These are phyloP conservation scores for Penicillium fuscoglaucum DNA, from an alignment of 2,329 filamentous ascomycete genomes.

Conservation along the genomic window DNA sequence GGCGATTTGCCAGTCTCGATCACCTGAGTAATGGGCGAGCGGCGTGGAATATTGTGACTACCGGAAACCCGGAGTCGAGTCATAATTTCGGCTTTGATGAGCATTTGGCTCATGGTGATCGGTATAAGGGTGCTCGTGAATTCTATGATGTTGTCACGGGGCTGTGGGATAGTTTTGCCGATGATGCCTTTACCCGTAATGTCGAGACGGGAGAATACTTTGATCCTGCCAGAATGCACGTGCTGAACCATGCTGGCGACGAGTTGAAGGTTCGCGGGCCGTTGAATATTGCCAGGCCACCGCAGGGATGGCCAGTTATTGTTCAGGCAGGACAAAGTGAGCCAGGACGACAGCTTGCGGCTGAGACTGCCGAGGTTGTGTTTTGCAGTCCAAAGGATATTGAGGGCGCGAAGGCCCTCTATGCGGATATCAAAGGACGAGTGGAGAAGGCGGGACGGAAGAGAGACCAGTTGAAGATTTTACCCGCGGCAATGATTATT, in stretches of 20 bases:
- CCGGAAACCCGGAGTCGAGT: conserved; percentile 53
- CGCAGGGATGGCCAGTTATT: conserved; percentile 58
- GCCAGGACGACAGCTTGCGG: conserved; percentile 53
- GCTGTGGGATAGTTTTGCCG: conserved; percentile 57
- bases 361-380: conserved; percentile 55
- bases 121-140: conserved; percentile 54
- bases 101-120: conserved; percentile 51
- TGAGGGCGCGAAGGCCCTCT: conserved; percentile 49
- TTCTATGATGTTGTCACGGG: conserved; percentile 57
- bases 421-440: conserved; percentile 54
- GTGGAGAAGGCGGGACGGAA: conserved; percentile 49
- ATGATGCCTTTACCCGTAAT: conserved; percentile 56
- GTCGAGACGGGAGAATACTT: conserved; percentile 51
- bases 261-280: conserved; percentile 51
- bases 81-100: conserved; percentile 56
- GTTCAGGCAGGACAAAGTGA: conserved; percentile 57
- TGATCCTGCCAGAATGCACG: conserved; percentile 55
- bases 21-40: conserved; percentile 53
- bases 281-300: conserved; percentile 54
- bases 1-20: conserved; percentile 55
- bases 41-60: conserved; percentile 58
- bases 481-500: conserved; percentile 54
- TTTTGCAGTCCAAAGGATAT: conserved; percentile 54
- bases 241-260: conserved; percentile 53
- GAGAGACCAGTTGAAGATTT: conserved; percentile 51